Evolutionary conservation across 2,329 filamentous ascomycete genomes (phyloP).

Genomic region (Pezicula neosporulosa): DNA sequence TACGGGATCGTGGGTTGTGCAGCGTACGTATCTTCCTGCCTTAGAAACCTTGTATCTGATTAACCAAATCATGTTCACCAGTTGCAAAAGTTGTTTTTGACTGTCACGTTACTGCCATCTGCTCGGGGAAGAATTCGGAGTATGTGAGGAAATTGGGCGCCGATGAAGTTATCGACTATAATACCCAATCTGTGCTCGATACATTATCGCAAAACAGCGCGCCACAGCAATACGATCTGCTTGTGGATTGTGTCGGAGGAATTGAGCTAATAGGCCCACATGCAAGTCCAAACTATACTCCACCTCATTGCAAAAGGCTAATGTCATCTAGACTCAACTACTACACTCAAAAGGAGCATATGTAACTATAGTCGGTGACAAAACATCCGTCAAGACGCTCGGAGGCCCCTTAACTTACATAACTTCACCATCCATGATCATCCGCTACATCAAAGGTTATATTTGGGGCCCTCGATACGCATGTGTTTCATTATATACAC

Average conservation of each 20-base stretch:
- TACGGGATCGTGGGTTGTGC: slow-evolving; percentile 23
- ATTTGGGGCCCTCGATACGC: slow-evolving; percentile 26
- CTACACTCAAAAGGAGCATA: slow-evolving; percentile 22
- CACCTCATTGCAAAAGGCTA: neutral
- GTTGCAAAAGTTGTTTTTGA: slow-evolving; percentile 23
- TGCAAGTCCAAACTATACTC: slow-evolving; percentile 11
- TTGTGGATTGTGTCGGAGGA: slow-evolving; percentile 21
- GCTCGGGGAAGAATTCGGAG: slow-evolving; percentile 21
- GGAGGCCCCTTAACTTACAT: slow-evolving; percentile 25
- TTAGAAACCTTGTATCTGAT: neutral
- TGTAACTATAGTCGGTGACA: slow-evolving; percentile 27
- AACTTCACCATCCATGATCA: slow-evolving; percentile 17
- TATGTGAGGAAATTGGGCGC: slow-evolving; percentile 22
- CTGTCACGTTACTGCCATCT: slow-evolving; percentile 26
- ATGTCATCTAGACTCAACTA: slow-evolving; percentile 14
- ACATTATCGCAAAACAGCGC: slow-evolving; percentile 8
- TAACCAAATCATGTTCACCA: slow-evolving; percentile 5
- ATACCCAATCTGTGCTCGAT: slow-evolving; percentile 13
- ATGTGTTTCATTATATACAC: slow-evolving; percentile 11
- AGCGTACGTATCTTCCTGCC: slow-evolving; percentile 12
- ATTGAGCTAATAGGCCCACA: slow-evolving; percentile 18
- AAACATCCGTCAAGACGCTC: slow-evolving; percentile 17
- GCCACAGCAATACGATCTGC: slow-evolving; percentile 14
- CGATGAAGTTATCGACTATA: slow-evolving; percentile 26
- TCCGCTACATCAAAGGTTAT: slow-evolving; percentile 23